Base-by-base conservation (phyloP, 2,329 filamentous ascomycete species). In the Emericellopsis cladophorae region DNA sequence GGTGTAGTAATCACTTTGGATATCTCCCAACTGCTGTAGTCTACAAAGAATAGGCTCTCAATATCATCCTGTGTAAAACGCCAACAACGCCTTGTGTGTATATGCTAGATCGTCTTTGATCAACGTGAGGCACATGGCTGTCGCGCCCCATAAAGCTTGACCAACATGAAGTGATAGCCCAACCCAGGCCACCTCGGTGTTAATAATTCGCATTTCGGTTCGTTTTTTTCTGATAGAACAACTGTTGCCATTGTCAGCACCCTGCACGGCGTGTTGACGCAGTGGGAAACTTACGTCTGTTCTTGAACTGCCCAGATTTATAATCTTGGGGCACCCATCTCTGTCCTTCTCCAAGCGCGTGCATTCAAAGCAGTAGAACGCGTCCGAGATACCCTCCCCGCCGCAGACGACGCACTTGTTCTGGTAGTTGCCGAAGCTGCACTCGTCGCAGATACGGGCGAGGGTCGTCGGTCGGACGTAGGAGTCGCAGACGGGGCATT, bases 391-490 rank as follows among this genome's bases (percentile, higher is more conserved):
- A 24, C 92, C 92, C 67, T 96, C 92, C 53, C 92, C 92, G 60
- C 92, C 92, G 65, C 92, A 98, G 35, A 98, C 92, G 51, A 98
- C 88, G 61, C 92, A 98, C 65, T 98, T 98, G 71, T 98, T 98
- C 68, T 96, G 92, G 71, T 95, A 98, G 74, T 98, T 98, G 58
- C 92, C 92, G 62, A 98, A 98, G 60, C 85, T 89, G 73, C 92
- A 98, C 68, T 98, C 92, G 70, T 98, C 92, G 72, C 92, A 98
- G 68, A 98, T 96, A 56, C 90, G 87, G 45, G 94, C 92, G 43
- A 96, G 81, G 8, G 92, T 96, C 23, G 92, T 98, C 11, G 92
- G 92, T 14, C 92, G 89, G 48, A 98, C 92, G 75, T 98, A 98
- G 46, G 86, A 94, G 62, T 98, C 92, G 78, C 92, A 98, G 46